phyloP scores from a whole-genome alignment of 768 basidiomycete species.

The Auriculariales sp. region DNA sequence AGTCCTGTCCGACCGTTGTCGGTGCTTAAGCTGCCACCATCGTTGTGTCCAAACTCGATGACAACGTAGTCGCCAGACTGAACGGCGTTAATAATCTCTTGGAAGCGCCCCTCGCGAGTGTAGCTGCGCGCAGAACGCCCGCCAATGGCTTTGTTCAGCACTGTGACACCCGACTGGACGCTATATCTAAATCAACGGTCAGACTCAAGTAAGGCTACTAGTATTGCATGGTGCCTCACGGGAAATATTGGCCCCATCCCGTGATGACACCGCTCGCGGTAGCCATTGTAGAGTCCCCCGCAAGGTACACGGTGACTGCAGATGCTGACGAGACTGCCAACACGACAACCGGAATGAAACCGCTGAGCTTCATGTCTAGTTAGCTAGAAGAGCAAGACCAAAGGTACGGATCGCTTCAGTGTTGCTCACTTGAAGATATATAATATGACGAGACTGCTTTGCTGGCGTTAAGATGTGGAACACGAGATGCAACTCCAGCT shows the following conservation, averaged over 20 bases:
- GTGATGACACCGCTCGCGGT: constrained; percentile 9
- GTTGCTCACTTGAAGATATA: too few relatives aligned
- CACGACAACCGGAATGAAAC: not conserved
- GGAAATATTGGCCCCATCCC: constrained; percentile 1
- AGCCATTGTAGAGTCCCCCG: constrained; percentile 15
- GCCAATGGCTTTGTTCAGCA: constrained; percentile 31
- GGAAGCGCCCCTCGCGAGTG: constrained; percentile 31
- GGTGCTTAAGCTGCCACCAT: constrained; percentile 15
- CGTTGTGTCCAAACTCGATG: constrained; percentile 37
- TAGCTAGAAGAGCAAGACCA: too few relatives aligned
- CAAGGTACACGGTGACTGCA: constrained; percentile 11
- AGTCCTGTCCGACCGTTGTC: constrained; percentile 6
- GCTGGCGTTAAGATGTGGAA: too few relatives aligned
- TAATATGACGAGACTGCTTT: too few relatives aligned
- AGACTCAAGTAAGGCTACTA: not conserved
- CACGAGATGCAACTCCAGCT: too few relatives aligned
- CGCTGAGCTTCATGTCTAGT: not conserved
- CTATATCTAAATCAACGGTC: too few relatives aligned
- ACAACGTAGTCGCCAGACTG: constrained; percentile 16
- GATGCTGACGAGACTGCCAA: not conserved
- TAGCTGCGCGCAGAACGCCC: constrained; percentile 33
- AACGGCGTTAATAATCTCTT: constrained; percentile 23
- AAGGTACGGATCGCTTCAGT: too few relatives aligned
- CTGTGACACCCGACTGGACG: constrained; percentile 17
- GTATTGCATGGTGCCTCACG: not conserved